Base-by-base conservation (phyloP, 768 basidiomycete species). In the Tulasnella sp. region DNA sequence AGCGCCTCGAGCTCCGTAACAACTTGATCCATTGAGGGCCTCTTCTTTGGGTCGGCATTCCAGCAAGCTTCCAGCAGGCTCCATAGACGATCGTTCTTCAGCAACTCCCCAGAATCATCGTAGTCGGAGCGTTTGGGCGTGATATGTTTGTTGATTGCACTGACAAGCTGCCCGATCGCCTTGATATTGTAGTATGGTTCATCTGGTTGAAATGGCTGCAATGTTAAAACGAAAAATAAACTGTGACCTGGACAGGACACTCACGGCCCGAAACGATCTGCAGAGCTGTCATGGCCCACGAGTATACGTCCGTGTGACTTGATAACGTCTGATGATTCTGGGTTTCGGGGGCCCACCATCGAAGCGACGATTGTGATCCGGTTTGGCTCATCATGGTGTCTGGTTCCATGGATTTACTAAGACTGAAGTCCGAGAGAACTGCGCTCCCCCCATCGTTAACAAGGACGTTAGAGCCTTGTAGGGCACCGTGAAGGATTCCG, bases 1-100 rank as follows among this genome's bases (percentile, higher is more conserved):
- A 24, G 55, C 26, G 48, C 61, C 52, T 47, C 67, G 43, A 68
- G 67, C 19, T 21, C 7, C 47, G 5, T n/a, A 5, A 48, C 19
- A n/a, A 48, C 47, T n/a, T 48, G 21, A n/a, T 29, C 27, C 21
- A 48, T 48, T 48, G 47, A 7, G 5, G 47, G 47, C n/a, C 47
- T 5, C 21, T 48, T 29, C 5, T 48, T n/a, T 11, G 47, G 47
- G 19, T 48, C 47, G 27, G 7, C 27, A 7, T 48, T n/a, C 21
- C 19, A 23, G n/a, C 47, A 48, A 7, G 21, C 5, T n/a, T 7
- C 5, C 21, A 48, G n/a, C 19, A 48, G 47, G 5, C n/a, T 29
- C 47, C 47, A 48, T 29, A 48, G 27, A 7, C 47, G 21, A 11
- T 21, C 21, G 27, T 48, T 11, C 27, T 7, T 5, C 5, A 23